Evolutionary conservation across 176 grass and related monocot genomes (phyloP).

Genomic region (Rhynchospora breviuscula): DNA sequence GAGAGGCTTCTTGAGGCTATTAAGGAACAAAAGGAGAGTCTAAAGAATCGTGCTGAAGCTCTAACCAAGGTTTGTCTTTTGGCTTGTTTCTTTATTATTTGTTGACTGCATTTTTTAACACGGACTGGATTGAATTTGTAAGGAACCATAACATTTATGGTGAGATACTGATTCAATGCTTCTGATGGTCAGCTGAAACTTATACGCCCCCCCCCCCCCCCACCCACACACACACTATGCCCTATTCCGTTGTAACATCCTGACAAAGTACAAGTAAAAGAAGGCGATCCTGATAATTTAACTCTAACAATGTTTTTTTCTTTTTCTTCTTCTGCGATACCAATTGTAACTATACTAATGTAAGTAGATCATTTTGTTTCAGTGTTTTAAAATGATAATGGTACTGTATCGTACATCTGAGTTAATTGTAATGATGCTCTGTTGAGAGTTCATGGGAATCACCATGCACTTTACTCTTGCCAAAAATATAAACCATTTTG

Average conservation of each 20-base stretch:
- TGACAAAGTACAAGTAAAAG: neutral
- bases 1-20: constrained; percentile 44
- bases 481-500: neutral
- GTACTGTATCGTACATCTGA: neutral
- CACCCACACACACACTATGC: no score
- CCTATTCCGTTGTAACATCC: neutral
- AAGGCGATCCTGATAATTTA: neutral
- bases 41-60: constrained; percentile 37
- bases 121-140: neutral
- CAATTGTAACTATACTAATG: neutral
- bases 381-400: neutral
- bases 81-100: neutral
- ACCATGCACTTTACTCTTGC: neutral
- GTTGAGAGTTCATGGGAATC: neutral
- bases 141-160: neutral
- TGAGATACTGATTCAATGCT: neutral
- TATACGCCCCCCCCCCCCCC: neutral
- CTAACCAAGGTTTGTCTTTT: constrained; percentile 50
- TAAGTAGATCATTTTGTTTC: neutral
- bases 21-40: constrained; percentile 42
- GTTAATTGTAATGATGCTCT: neutral
- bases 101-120: neutral
- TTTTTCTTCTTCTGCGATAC: no score
- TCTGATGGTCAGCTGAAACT: neutral
- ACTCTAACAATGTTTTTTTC: neutral